A percentile compares a stretch with the other conserved stretches of the same genome.
Conservation (phyloP, 306 rosid species). For the Vigna trinervia region DNA sequence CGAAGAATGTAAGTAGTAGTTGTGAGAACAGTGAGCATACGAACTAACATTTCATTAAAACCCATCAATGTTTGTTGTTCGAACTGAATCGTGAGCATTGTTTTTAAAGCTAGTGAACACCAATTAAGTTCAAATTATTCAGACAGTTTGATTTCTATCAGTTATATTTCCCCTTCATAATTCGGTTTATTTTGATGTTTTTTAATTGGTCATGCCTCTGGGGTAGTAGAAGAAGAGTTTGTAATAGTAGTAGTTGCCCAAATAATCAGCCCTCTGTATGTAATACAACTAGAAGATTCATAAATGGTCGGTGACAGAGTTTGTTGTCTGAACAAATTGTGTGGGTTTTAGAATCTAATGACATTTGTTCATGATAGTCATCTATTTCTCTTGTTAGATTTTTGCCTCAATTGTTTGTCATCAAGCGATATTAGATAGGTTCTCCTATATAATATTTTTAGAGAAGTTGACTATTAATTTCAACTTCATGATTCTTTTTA, state of each 20-base stretch:
- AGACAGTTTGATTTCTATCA: slow-evolving; percentile 4
- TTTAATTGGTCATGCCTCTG: background rate
- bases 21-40: slow-evolving; percentile 21
- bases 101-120: background rate
- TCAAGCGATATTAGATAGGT: no score
- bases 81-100: slow-evolving; percentile 39
- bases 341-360: slow-evolving; percentile 17
- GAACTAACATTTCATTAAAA: slow-evolving; percentile 50
- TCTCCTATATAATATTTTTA: no score
- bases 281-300: slow-evolving; percentile 4
- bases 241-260: background rate
- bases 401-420: no score
- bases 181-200: slow-evolving; percentile 33
- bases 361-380: background rate
- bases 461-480: no score
- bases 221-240: background rate
- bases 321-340: background rate
- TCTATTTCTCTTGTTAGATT: no score
- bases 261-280: no score
- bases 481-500: no score
- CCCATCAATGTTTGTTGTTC: slow-evolving; percentile 47
- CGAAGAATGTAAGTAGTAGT: slow-evolving; percentile 39
- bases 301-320: background rate
- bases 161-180: slow-evolving; percentile 5
- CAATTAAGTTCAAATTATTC: background rate